Evolutionary conservation across 371 early-diverging fungal species (phyloP).

Genomic region (Batkoa obscura): DNA sequence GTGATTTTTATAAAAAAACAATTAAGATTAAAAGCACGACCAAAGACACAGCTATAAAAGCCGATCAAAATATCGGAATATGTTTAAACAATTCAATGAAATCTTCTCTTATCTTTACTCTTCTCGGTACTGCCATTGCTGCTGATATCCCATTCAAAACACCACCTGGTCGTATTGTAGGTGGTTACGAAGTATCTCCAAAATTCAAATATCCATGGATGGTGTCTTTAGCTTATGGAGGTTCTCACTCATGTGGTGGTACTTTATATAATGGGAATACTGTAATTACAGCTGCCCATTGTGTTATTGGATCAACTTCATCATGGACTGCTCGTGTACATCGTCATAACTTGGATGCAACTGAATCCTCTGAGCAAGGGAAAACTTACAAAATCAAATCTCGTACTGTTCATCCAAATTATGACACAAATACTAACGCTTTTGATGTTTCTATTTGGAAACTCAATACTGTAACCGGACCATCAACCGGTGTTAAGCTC

Average conservation of each 20-base stretch:
- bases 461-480: not conserved
- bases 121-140: too few species aligned
- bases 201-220: slow-evolving; percentile 2
- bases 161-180: slow-evolving; percentile 1
- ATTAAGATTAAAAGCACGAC: too few species aligned
- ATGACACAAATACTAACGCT: not conserved
- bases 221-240: not conserved
- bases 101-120: too few species aligned
- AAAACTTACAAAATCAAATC: not conserved
- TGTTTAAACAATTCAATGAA: too few species aligned
- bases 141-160: too few species aligned
- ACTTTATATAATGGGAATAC: not conserved
- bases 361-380: not conserved
- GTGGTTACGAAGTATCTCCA: slow-evolving; percentile 2
- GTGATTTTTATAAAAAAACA: too few species aligned
- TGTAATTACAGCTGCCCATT: slow-evolving; percentile 5
- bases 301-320: not conserved
- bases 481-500: not conserved
- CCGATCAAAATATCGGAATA: too few species aligned
- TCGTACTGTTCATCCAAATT: not conserved
- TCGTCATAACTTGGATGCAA: not conserved
- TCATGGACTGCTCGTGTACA: not conserved
- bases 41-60: too few species aligned
- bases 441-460: slow-evolving; percentile 1
- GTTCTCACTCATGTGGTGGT: slow-evolving; percentile 3